Evolutionary conservation across 2,329 filamentous ascomycete genomes (phyloP).

Genomic region (Kalmusia sp.): DNA sequence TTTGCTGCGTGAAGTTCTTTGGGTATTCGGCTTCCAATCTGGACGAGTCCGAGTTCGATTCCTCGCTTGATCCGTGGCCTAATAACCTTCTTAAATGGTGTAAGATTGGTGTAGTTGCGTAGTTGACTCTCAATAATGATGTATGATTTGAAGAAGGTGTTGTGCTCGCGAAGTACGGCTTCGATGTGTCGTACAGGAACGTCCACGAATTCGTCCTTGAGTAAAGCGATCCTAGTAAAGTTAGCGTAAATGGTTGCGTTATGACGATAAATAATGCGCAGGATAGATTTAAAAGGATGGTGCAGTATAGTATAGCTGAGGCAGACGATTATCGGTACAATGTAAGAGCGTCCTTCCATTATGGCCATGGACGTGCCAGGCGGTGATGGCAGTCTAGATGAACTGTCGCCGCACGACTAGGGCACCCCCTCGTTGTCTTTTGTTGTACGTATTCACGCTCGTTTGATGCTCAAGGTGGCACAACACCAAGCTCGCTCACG

Average conservation of each 20-base stretch:
- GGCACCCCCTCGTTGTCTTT: neutral
- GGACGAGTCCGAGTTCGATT: constrained; percentile 25
- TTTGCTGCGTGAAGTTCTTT: constrained; percentile 42
- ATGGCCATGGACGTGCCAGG: neutral
- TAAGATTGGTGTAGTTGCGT: constrained; percentile 24
- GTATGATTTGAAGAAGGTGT: constrained; percentile 50
- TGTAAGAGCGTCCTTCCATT: neutral
- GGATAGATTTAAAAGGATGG: neutral
- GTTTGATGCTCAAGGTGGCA: neutral
- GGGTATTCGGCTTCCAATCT: constrained; percentile 32
- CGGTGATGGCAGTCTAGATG: neutral
- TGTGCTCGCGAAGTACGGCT: constrained; percentile 33
- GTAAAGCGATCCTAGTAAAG: constrained; percentile 32
- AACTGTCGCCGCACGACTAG: neutral
- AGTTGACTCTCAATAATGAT: constrained; percentile 39
- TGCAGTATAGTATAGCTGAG: neutral
- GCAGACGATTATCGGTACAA: no score
- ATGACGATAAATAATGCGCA: no score
- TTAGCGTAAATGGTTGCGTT: neutral
- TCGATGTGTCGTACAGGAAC: constrained; percentile 47
- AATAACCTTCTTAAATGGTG: constrained; percentile 25
- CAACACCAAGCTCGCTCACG: neutral
- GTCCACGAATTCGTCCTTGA: constrained; percentile 52
- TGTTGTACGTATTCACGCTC: neutral
- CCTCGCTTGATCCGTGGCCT: constrained; percentile 29